These are phyloP conservation scores for Kurtzmaniella fragi DNA, from an alignment of 805 yeast genomes.

Conservation along the genomic window DNA sequence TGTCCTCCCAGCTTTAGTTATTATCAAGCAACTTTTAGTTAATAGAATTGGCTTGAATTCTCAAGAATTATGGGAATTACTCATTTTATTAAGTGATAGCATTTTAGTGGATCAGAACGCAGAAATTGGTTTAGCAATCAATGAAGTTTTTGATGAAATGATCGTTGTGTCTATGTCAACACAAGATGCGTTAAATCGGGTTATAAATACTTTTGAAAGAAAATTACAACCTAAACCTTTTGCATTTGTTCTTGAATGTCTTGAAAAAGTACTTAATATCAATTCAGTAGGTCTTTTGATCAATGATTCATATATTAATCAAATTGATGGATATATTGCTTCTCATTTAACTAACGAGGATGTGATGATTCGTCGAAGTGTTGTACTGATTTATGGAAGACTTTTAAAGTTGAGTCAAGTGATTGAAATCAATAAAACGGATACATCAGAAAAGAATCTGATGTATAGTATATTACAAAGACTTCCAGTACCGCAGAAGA, in stretches of 20 bases:
- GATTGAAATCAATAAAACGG: slow-evolving; percentile 14
- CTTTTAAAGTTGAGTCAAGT: slow-evolving; percentile 17
- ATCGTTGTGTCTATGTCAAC: slow-evolving; percentile 22
- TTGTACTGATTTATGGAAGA: slow-evolving; percentile 35
- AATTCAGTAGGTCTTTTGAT: slow-evolving; percentile 14
- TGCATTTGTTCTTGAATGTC: slow-evolving; percentile 19
- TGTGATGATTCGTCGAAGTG: slow-evolving; percentile 34
- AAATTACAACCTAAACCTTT: slow-evolving; percentile 2
- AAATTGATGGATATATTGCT: slow-evolving; percentile 25
- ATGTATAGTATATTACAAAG: slow-evolving; percentile 29
- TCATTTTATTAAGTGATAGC: slow-evolving; percentile 14
- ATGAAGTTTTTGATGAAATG: slow-evolving; percentile 27
- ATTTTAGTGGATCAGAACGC: slow-evolving; percentile 4
- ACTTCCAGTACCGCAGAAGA: slow-evolving; percentile 39
- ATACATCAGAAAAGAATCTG: slow-evolving; percentile 6
- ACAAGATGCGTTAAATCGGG: slow-evolving; percentile 12
- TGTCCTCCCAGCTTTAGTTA: slow-evolving; percentile 25
- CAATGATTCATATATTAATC: slow-evolving; percentile 11
- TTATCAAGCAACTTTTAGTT: slow-evolving; percentile 32
- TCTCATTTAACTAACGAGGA: slow-evolving; percentile 22
- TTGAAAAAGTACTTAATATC: slow-evolving; percentile 18
- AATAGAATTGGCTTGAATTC: slow-evolving; percentile 16
- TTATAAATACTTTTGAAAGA: slow-evolving; percentile 11
- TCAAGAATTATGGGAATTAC: slow-evolving; percentile 18
- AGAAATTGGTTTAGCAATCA: slow-evolving; percentile 18